phyloP scores from a whole-genome alignment of 768 basidiomycete genomes.

The Kwoniella bestiolae region DNA sequence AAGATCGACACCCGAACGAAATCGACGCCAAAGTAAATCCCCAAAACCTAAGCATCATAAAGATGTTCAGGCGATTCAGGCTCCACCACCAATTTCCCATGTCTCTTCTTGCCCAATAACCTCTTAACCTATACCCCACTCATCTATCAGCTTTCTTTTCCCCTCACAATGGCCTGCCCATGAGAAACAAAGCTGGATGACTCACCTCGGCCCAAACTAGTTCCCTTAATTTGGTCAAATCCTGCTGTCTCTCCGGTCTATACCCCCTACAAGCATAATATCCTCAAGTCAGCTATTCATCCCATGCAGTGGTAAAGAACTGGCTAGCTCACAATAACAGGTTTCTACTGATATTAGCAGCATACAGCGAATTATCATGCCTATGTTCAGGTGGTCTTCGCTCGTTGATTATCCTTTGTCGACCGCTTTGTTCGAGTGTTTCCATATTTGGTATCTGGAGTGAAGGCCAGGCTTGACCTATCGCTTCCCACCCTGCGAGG shows the following conservation, averaged over 20 bases:
- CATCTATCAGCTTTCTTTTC: background rate
- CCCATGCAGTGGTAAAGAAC: no score
- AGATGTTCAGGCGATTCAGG: constrained; percentile 31
- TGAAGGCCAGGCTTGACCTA: constrained; percentile 54
- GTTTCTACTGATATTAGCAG: constrained; percentile 52
- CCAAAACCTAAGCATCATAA: constrained; percentile 15
- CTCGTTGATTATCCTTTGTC: constrained; percentile 21
- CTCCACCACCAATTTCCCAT: constrained; percentile 43
- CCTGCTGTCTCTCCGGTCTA: constrained; percentile 50
- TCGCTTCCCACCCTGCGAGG: constrained; percentile 55
- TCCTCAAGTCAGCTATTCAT: constrained; percentile 3
- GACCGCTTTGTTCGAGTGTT: constrained; percentile 38
- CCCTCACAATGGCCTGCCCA: background rate
- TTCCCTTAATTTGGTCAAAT: constrained; percentile 52
- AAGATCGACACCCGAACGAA: no score
- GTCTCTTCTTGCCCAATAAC: constrained; percentile 40
- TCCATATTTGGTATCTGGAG: constrained; percentile 49
- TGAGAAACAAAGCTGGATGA: background rate
- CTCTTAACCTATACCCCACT: constrained; percentile 32
- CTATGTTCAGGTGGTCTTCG: constrained; percentile 24
- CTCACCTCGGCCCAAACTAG: constrained; percentile 56
- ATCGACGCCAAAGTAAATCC: no score
- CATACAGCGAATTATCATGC: constrained; percentile 52
- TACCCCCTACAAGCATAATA: constrained; percentile 42
- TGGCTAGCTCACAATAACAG: constrained; percentile 45